Evolutionary conservation across 345 rosid species (phyloP).

Genomic region (Rhodamnia rubescens): DNA sequence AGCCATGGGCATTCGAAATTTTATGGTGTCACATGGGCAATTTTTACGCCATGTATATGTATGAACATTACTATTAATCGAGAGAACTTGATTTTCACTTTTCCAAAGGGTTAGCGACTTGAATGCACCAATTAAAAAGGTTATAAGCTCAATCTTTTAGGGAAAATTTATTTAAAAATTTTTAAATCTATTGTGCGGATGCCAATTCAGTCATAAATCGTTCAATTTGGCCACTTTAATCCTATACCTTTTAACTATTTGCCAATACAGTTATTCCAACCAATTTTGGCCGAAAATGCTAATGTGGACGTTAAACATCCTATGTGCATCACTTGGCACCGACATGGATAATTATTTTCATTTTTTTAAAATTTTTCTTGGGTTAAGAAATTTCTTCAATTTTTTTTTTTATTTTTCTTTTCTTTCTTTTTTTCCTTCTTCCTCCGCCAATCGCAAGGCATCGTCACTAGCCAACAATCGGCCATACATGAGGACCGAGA

Average conservation of each 20-base stretch:
- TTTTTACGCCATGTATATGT: neutral
- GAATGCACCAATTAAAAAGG: neutral
- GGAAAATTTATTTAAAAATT: neutral
- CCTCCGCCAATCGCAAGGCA: too few species aligned
- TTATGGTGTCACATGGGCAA: neutral
- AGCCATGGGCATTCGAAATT: neutral
- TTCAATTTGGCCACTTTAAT: neutral
- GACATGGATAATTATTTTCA: rapidly evolving
- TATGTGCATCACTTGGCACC: rapidly evolving
- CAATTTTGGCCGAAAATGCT: neutral
- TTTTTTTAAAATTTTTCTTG: too few species aligned
- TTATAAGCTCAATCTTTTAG: neutral
- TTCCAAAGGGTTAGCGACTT: neutral
- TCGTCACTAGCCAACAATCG: too few species aligned
- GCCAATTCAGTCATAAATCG: neutral
- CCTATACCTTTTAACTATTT: neutral
- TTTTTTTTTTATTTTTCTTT: neutral
- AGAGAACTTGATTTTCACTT: neutral
- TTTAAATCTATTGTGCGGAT: neutral
- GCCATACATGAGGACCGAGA: too few species aligned
- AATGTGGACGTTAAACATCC: rapidly evolving
- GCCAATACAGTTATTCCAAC: neutral
- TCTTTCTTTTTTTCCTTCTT: neutral
- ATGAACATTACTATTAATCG: neutral
- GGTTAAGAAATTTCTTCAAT: neutral